Base-by-base conservation (phyloP, 805 yeast genomes). In the Barnettozyma siamensis region DNA sequence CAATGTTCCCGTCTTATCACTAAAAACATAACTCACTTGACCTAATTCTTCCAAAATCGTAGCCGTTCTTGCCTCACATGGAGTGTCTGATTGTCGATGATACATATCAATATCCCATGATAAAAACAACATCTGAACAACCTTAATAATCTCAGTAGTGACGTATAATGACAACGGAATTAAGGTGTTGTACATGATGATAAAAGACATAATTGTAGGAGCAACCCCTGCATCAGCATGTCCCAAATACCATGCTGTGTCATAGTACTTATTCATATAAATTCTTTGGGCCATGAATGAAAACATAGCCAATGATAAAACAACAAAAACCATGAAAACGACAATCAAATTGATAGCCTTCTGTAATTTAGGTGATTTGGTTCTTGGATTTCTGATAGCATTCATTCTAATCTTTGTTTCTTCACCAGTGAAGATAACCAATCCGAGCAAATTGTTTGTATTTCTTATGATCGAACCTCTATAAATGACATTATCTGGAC, bases 31-130 rank as follows among this genome's bases (percentile, higher is more conserved):
- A 37, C 95, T 83, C 1, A 94, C 97, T 59, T 93, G 99, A 3
- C 99, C 99, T 53, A 93, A 68, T 63, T 93, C 99, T 59, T 93
- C 99, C 49, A 93, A 73, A 50, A 93, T 88, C 0, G 97, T 86
- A 0, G 98, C 96, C 0, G 98, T 89, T 58, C 91, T 80, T 0
- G 96, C 94, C 53, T 86, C 96, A 36, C 96, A 91, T 0, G 95
- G 96, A 0, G 96, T 93, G 54, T 93, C 78, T 7, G 88, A 74
- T 26, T 77, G 83, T 15, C 69, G 70, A 58, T 93, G 87, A 55
- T 91, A 93, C 96, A 93, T 88, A 63, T 94, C 98, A 36, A 93
- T 76, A 63, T 93, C 99, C 75, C 80, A 80, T 58, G 88, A 94
- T 55, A 93, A 68, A 42, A 88, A 69, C 32, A 81, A 62, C 60